These are phyloP conservation scores for Leccinellum albellum DNA, from an alignment of 768 basidiomycete species.

Conservation along the genomic window DNA sequence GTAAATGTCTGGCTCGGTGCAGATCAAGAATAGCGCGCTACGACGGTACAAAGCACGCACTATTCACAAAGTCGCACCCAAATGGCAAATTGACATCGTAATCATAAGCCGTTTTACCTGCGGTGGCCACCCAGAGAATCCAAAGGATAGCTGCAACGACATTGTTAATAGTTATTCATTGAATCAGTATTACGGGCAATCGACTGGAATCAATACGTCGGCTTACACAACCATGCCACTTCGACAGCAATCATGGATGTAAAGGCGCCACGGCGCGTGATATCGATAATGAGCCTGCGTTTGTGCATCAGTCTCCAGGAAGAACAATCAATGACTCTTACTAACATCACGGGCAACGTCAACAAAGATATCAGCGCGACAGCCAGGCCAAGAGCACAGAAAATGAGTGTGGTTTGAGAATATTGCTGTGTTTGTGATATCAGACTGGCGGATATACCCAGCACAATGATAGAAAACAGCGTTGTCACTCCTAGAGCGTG, in stretches of 20 bases:
- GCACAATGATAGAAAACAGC: slow-evolving; percentile 29
- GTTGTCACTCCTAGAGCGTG: slow-evolving; percentile 9
- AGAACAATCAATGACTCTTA: background rate
- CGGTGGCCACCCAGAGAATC: slow-evolving; percentile 40
- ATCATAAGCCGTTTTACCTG: slow-evolving; percentile 21
- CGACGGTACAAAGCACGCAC: slow-evolving; percentile 3
- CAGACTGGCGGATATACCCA: slow-evolving; percentile 29
- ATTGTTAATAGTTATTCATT: background rate
- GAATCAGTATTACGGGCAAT: background rate
- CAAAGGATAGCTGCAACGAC: slow-evolving; percentile 29
- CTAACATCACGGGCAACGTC: slow-evolving; percentile 29
- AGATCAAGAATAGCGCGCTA: background rate
- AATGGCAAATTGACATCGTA: slow-evolving; percentile 2
- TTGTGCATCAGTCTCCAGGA: background rate
- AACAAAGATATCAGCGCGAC: slow-evolving; percentile 26
- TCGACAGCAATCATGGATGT: slow-evolving; percentile 39
- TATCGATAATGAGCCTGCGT: slow-evolving; percentile 35
- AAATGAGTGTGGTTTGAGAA: slow-evolving; percentile 14
- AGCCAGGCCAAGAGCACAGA: slow-evolving; percentile 29
- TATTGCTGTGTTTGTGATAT: slow-evolving; percentile 17
- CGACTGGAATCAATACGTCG: background rate
- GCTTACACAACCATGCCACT: slow-evolving; percentile 36
- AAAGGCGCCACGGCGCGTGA: slow-evolving; percentile 33
- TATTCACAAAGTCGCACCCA: slow-evolving; percentile 5
- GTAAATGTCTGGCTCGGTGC: slow-evolving; percentile 5